These are phyloP conservation scores for Leccinum pachyderme DNA, from an alignment of 1,284 basidiomycete species.

Conservation along the genomic window DNA sequence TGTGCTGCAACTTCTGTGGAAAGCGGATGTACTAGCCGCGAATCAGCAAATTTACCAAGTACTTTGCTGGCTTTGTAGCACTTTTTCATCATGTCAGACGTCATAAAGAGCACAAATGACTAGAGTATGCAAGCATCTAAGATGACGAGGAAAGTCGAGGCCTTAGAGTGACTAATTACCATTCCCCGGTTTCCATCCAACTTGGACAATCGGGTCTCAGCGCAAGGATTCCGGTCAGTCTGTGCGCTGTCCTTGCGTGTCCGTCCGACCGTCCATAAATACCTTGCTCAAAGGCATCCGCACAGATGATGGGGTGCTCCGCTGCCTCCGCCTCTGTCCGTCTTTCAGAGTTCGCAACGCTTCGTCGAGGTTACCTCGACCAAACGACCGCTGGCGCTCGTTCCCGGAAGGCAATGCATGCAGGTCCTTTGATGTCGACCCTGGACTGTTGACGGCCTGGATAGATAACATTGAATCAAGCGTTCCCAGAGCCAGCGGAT, in stretches of 20 bases:
- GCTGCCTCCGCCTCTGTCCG: constrained; percentile 52
- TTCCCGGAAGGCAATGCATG: constrained; percentile 26
- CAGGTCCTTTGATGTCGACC: background rate
- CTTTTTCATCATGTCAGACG: too few species aligned
- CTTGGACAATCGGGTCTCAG: too few species aligned
- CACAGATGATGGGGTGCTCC: constrained; percentile 43
- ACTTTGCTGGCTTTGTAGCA: too few species aligned
- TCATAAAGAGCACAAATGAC: too few species aligned
- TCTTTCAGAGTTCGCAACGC: constrained; percentile 79
- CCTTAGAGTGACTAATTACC: too few species aligned
- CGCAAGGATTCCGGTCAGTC: too few species aligned
- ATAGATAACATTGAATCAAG: background rate
- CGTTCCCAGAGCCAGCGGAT: background rate
- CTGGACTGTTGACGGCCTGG: constrained; percentile 10
- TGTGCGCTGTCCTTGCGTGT: constrained; percentile 1
- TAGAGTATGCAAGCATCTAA: too few species aligned
- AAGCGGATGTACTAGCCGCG: too few species aligned
- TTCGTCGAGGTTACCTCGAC: constrained; percentile 76
- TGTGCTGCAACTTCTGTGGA: too few species aligned
- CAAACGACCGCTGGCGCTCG: constrained; percentile 49
- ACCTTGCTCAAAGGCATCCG: constrained; percentile 65
- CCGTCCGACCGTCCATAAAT: constrained; percentile 47
- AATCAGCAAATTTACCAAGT: too few species aligned
- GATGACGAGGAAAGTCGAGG: too few species aligned
- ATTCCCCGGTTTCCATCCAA: too few species aligned